Evolutionary conservation across 2,329 filamentous ascomycete species (phyloP).

Genomic region (Immersiporthe knoxdaviesiana): DNA sequence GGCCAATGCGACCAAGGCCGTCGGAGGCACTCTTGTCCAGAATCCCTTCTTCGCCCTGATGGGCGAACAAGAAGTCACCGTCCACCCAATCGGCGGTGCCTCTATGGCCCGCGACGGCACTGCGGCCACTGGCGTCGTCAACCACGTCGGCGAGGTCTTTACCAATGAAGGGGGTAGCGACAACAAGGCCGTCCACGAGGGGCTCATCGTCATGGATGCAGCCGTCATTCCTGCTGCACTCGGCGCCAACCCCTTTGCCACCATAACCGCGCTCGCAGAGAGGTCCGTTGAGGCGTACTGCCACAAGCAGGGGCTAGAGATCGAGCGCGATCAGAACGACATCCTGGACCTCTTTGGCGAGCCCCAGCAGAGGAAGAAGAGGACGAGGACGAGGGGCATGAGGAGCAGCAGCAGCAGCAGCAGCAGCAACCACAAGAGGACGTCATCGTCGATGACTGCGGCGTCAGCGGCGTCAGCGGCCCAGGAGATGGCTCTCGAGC

Average conservation of each 20-base stretch:
- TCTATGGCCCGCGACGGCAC: constrained; percentile 64
- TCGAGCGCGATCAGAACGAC: constrained; percentile 51
- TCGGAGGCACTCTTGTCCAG: constrained; percentile 63
- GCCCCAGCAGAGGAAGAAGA: constrained; percentile 44
- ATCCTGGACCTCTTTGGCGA: constrained; percentile 58
- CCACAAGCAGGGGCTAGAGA: constrained; percentile 43
- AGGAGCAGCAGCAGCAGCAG: constrained; percentile 20
- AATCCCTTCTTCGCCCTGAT: constrained; percentile 62
- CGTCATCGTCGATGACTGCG: constrained; percentile 5
- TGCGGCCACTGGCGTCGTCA: constrained; percentile 59
- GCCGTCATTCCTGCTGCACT: constrained; percentile 65
- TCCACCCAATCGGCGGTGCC: constrained; percentile 69
- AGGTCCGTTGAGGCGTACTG: constrained; percentile 59
- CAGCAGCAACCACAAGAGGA: constrained; percentile 7
- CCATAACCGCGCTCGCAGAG: constrained; percentile 70
- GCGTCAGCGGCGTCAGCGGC: background rate
- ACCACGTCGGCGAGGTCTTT: constrained; percentile 65
- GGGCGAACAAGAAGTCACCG: constrained; percentile 62
- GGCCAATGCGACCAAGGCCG: constrained; percentile 56
- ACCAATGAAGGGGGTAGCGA: constrained; percentile 46
- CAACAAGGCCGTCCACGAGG: constrained; percentile 51
- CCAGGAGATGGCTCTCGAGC: constrained; percentile 28
- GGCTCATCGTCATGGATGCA: constrained; percentile 65
- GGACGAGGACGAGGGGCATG: background rate
- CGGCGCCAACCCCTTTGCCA: constrained; percentile 68